Evolutionary conservation across 2,329 filamentous ascomycete species (phyloP).

Genomic region (Scorias spongiosa): DNA sequence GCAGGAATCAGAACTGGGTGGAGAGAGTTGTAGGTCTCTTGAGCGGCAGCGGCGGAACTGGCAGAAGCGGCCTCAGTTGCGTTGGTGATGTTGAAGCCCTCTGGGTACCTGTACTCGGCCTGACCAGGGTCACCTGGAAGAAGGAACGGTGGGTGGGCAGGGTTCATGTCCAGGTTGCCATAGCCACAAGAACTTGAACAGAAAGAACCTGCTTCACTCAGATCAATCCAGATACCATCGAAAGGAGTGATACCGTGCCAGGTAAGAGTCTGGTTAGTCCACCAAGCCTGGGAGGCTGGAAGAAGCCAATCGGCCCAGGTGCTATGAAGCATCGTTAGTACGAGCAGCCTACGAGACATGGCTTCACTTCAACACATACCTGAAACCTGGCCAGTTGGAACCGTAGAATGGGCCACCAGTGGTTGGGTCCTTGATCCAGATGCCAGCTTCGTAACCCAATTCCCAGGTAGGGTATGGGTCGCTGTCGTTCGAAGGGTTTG

Average conservation of each 20-base stretch:
- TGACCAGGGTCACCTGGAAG: slow-evolving; percentile 51
- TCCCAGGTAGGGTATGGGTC: slow-evolving; percentile 39
- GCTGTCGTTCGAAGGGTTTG: slow-evolving; percentile 46
- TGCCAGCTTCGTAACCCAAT: slow-evolving; percentile 32
- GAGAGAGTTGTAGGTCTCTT: slow-evolving; percentile 26
- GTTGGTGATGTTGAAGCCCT: slow-evolving; percentile 55
- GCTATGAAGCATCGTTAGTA: slow-evolving; percentile 8
- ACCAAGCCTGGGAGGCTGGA: slow-evolving; percentile 31
- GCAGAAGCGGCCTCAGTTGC: slow-evolving; percentile 49
- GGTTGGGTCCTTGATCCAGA: slow-evolving; percentile 40
- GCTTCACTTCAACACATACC: background rate
- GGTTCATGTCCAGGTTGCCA: slow-evolving; percentile 48
- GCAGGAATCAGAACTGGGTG: slow-evolving; percentile 6
- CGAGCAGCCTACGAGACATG: background rate
- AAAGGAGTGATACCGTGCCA: slow-evolving; percentile 40
- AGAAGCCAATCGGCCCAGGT: slow-evolving; percentile 11
- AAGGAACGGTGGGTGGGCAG: slow-evolving; percentile 49
- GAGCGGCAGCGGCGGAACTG: slow-evolving; percentile 37
- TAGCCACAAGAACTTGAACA: slow-evolving; percentile 60
- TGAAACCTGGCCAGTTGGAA: slow-evolving; percentile 13
- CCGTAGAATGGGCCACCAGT: slow-evolving; percentile 35
- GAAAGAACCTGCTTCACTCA: slow-evolving; percentile 47
- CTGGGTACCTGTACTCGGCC: slow-evolving; percentile 47
- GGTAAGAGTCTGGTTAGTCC: slow-evolving; percentile 37
- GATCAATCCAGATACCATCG: slow-evolving; percentile 45